Percentiles rank a stretch among this genome's conserved stretches.
Conservation (phyloP, 352 stramenopile genomes). For the Phytophthora ramorum region DNA sequence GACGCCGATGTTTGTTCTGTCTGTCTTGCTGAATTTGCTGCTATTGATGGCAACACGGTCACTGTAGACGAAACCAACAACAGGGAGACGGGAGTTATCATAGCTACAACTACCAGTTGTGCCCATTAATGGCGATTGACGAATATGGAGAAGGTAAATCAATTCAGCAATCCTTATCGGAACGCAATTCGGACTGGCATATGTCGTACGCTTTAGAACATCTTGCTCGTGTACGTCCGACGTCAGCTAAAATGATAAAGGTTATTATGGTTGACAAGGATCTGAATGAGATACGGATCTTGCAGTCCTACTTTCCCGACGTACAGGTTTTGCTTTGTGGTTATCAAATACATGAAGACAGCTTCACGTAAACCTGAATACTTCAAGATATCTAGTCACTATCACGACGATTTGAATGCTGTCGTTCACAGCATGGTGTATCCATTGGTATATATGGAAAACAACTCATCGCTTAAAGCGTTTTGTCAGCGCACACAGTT, state of each 20-base stretch:
- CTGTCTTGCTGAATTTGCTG: slow-evolving; percentile 3
- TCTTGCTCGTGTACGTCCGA: background rate
- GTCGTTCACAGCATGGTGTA: too few relatives aligned
- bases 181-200: slow-evolving; percentile 22
- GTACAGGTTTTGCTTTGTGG: too few relatives aligned
- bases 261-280: slow-evolving; percentile 35
- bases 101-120: slow-evolving; percentile 29
- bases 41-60: slow-evolving; percentile 8
- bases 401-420: too few relatives aligned
- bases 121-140: slow-evolving; percentile 15
- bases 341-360: too few relatives aligned
- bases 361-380: too few relatives aligned
- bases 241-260: background rate
- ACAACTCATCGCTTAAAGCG: too few relatives aligned
- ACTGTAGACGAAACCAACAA: slow-evolving; percentile 3
- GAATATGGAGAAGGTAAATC: slow-evolving; percentile 10
- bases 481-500: too few relatives aligned
- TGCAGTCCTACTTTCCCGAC: too few relatives aligned
- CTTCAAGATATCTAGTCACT: too few relatives aligned
- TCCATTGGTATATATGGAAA: too few relatives aligned
- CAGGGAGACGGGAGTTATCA: slow-evolving; percentile 4
- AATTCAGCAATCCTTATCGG: slow-evolving; percentile 11
- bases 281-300: too few relatives aligned
- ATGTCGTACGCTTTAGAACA: slow-evolving; percentile 22
- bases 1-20: slow-evolving; percentile 6